Percentiles rank a stretch among this genome's conserved stretches.
Conservation (phyloP, 2,329 filamentous ascomycete genomes). For the Knoxdaviesia capensis region DNA sequence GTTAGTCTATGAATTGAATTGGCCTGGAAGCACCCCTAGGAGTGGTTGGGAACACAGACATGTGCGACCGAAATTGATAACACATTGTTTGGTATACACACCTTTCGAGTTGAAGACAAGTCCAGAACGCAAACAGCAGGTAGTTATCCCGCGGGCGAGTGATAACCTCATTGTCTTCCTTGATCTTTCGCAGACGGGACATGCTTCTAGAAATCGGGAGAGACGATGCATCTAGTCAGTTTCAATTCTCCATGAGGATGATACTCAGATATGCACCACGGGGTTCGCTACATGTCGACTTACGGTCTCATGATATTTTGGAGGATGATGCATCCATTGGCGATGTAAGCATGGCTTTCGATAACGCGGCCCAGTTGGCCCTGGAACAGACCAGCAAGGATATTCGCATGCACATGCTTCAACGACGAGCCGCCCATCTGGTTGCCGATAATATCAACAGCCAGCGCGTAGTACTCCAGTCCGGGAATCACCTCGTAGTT, state of each 20-base stretch:
- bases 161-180: constrained; percentile 16
- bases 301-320: constrained; percentile 60
- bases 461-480: constrained; percentile 72
- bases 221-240: not conserved
- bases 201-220: constrained; percentile 19
- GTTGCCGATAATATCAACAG: constrained; percentile 68
- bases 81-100: constrained; percentile 13
- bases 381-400: constrained; percentile 74
- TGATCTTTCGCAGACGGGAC: constrained; percentile 23
- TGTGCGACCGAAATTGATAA: too few species aligned
- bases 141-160: constrained; percentile 31
- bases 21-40: too few species aligned
- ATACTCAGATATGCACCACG: not conserved
- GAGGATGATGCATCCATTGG: constrained; percentile 32
- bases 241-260: not conserved
- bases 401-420: constrained; percentile 64
- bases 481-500: constrained; percentile 81
- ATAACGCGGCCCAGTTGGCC: constrained; percentile 73
- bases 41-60: too few species aligned
- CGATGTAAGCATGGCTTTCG: constrained; percentile 54
- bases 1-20: constrained; percentile 3
- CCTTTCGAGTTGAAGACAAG: constrained; percentile 82
- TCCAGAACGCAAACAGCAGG: constrained; percentile 70
- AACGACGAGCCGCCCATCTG: constrained; percentile 62
- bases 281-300: constrained; percentile 12